Evolutionary conservation across 2,329 filamentous ascomycete species (phyloP).

Genomic region (Penicillium decumbens): DNA sequence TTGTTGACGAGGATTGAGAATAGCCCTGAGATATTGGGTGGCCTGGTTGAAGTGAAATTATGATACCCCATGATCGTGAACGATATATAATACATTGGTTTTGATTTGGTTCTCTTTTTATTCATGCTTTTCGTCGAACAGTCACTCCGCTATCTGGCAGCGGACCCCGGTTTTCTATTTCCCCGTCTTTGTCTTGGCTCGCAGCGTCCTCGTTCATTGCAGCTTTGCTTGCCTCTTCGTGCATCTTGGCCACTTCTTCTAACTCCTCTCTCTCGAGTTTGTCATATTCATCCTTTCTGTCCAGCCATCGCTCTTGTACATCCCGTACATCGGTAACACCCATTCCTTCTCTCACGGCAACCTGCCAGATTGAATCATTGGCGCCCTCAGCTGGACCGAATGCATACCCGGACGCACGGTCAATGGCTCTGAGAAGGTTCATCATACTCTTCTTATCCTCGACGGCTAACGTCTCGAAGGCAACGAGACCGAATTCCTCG

Average conservation of each 20-base stretch:
- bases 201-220: conserved; percentile 19
- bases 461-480: conserved; percentile 88
- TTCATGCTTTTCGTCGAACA: conserved; percentile 58
- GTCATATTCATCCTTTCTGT: conserved; percentile 83
- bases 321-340: conserved; percentile 76
- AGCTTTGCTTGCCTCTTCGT: conserved; percentile 32
- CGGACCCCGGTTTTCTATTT: conserved; percentile 32
- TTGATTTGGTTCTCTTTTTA: not conserved
- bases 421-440: conserved; percentile 79
- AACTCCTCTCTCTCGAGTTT: conserved; percentile 68
- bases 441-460: conserved; percentile 98
- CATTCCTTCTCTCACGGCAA: conserved; percentile 73
- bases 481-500: conserved; percentile 82
- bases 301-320: conserved; percentile 93
- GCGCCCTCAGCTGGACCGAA: conserved; percentile 87
- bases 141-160: conserved; percentile 64
- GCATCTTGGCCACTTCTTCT: conserved; percentile 65
- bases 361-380: conserved; percentile 95
- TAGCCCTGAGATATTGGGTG: not conserved
- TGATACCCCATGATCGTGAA: conserved; percentile 17
- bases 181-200: conserved; percentile 31
- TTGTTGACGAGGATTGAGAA: conserved; percentile 37
- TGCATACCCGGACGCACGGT: conserved; percentile 86
- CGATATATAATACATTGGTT: conserved; percentile 21
- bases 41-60: conserved; percentile 8